Conservation (phyloP, 805 yeast genomes). For the Zygoascus bituminiphila region DNA sequence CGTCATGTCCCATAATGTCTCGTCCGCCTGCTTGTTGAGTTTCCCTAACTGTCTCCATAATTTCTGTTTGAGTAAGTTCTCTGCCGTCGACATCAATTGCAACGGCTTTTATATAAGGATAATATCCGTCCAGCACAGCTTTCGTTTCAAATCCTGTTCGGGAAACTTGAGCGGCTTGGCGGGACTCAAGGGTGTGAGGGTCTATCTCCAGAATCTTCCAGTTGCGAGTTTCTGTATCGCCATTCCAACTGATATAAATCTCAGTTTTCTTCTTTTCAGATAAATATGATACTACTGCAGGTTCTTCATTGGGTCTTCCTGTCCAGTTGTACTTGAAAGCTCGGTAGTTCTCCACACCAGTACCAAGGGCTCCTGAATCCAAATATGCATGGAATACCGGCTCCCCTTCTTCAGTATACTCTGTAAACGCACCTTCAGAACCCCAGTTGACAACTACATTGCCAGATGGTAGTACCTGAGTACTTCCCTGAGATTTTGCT, state of each 20-base stretch:
- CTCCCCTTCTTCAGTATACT: slow-evolving; percentile 7
- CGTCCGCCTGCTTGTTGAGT: too few relatives aligned
- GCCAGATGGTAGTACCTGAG: slow-evolving; percentile 10
- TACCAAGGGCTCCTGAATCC: slow-evolving; percentile 9
- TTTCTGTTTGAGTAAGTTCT: background rate
- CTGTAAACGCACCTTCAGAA: slow-evolving; percentile 10
- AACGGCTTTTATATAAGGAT: background rate
- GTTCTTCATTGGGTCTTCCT: slow-evolving; percentile 10
- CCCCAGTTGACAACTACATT: slow-evolving; percentile 13
- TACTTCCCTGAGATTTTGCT: slow-evolving; percentile 11
- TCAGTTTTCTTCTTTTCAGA: background rate
- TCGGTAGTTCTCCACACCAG: slow-evolving; percentile 9
- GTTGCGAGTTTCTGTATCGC: slow-evolving; percentile 10
- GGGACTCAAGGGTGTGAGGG: background rate
- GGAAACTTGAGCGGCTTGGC: background rate
- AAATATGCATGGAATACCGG: slow-evolving; percentile 11
- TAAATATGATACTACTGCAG: slow-evolving; percentile 5
- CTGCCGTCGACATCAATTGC: background rate
- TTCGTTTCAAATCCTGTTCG: background rate
- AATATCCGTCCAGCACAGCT: background rate
- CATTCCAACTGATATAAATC: slow-evolving; percentile 12
- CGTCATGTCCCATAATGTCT: too few relatives aligned
- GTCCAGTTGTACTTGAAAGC: slow-evolving; percentile 12
- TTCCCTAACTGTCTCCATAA: background rate
- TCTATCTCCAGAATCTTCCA: slow-evolving; percentile 7